phyloP scores from a whole-genome alignment of 129 eudicot genomes.

The Calendula officinalis region DNA sequence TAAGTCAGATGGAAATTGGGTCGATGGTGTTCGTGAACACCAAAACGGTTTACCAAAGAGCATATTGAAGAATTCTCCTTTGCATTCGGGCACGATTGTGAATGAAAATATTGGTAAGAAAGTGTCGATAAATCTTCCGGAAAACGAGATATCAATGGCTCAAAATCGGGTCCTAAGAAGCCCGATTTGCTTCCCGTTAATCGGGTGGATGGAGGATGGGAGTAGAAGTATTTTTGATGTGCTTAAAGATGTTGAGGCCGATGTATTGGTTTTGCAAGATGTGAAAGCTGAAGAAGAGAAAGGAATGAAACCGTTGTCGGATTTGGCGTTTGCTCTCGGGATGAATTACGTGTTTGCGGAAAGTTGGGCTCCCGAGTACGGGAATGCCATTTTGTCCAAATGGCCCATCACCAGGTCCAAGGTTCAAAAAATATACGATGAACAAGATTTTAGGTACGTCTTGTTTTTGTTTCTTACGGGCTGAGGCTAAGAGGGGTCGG shows the following conservation, averaged over 20 bases:
- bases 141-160: slow-evolving; percentile 80
- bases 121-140: slow-evolving; percentile 86
- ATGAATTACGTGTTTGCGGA: slow-evolving; percentile 92
- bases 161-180: slow-evolving; percentile 70
- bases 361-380: slow-evolving; percentile 97
- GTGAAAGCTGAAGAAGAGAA: slow-evolving; percentile 93
- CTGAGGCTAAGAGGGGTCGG: too few species aligned
- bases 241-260: slow-evolving; percentile 87
- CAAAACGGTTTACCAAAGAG: slow-evolving; percentile 45
- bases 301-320: slow-evolving; percentile 72
- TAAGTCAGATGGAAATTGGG: slow-evolving; percentile 42
- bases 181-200: slow-evolving; percentile 68
- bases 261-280: slow-evolving; percentile 83
- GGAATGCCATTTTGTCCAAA: slow-evolving; percentile 83
- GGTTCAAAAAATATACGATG: slow-evolving; percentile 72
- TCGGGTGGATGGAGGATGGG: slow-evolving; percentile 51
- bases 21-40: slow-evolving; percentile 38
- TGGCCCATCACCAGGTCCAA: slow-evolving; percentile 85
- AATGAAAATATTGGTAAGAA: slow-evolving; percentile 27
- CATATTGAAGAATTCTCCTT: slow-evolving; percentile 68
- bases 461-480: too few species aligned
- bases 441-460: slow-evolving; percentile 76
- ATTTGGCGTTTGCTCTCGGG: slow-evolving; percentile 79
- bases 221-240: slow-evolving; percentile 68
- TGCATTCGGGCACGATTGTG: slow-evolving; percentile 32